Evolutionary conservation across 441 rosid species (phyloP).

Genomic region (Hura crepitans): DNA sequence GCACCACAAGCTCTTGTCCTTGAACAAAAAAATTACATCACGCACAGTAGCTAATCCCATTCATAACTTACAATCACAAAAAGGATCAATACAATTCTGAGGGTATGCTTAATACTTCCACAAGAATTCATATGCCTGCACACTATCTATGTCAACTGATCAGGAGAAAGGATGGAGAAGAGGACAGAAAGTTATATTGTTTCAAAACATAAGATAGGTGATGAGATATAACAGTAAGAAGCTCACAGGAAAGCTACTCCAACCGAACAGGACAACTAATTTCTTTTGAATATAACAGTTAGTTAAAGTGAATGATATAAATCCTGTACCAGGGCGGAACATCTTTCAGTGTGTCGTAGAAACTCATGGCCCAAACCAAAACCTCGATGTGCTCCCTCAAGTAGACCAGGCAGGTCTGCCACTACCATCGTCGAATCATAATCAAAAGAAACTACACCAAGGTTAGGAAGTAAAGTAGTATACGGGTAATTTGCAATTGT

Average conservation of each 20-base stretch:
- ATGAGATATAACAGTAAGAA: conserved; percentile 8
- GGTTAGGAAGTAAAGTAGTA: conserved; percentile 90
- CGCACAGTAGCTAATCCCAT: neutral
- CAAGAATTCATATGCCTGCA: neutral
- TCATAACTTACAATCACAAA: neutral
- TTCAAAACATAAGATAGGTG: neutral
- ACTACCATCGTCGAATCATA: conserved; percentile 86
- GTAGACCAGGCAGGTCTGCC: conserved; percentile 94
- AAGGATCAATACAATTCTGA: neutral
- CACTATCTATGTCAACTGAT: neutral
- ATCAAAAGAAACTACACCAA: conserved; percentile 85
- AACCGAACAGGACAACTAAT: neutral
- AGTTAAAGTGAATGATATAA: conserved; percentile 17
- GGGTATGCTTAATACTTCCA: neutral
- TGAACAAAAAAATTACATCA: neutral
- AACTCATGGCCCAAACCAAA: conserved; percentile 93
- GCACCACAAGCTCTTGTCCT: neutral
- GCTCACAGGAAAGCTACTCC: neutral
- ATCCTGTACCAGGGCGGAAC: conserved; percentile 77
- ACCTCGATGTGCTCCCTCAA: conserved; percentile 93
- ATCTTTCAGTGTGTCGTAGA: conserved; percentile 88
- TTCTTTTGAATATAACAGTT: neutral
- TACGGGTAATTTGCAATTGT: conserved; percentile 84
- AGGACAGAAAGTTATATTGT: neutral
- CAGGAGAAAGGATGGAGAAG: neutral